Conservation (phyloP, 176 grass and related monocot genomes). For the Phragmites australis region DNA sequence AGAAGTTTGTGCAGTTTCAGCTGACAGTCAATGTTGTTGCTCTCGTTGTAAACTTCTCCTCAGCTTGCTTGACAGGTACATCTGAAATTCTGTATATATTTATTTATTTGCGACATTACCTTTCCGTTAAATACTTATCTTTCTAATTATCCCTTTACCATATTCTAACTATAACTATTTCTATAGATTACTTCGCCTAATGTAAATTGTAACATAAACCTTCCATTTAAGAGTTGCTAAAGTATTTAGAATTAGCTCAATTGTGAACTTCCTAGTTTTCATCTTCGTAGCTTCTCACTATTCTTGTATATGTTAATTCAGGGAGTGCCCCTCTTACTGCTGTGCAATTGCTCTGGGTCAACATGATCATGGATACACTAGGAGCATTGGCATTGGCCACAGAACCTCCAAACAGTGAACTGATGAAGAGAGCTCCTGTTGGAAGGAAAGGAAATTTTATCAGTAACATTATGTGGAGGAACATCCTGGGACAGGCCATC, state of each 20-base stretch:
- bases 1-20: conserved; percentile 98
- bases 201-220: background rate
- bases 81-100: conserved; percentile 2
- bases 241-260: background rate
- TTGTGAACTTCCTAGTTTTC: conserved; percentile 1
- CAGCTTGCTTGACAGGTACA: conserved; percentile 89
- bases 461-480: conserved; percentile 96
- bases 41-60: conserved; percentile 91
- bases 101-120: background rate
- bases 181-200: background rate
- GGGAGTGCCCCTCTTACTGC: conserved; percentile 95
- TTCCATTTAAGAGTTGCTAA: background rate
- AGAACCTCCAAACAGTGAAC: conserved; percentile 83
- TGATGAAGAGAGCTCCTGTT: conserved; percentile 89
- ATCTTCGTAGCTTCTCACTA: conserved; percentile 8
- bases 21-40: conserved; percentile 97
- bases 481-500: conserved; percentile 83
- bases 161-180: background rate
- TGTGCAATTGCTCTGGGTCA: conserved; percentile 97
- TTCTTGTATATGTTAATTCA: conserved; percentile 30
- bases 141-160: background rate
- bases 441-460: conserved; percentile 98
- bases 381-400: conserved; percentile 94
- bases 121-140: background rate
- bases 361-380: conserved; percentile 99